Percentiles rank a stretch among this genome's conserved stretches.
Evolutionary conservation across 371 early-diverging fungal species (phyloP).

Genomic region (Smittium mucronatum): DNA sequence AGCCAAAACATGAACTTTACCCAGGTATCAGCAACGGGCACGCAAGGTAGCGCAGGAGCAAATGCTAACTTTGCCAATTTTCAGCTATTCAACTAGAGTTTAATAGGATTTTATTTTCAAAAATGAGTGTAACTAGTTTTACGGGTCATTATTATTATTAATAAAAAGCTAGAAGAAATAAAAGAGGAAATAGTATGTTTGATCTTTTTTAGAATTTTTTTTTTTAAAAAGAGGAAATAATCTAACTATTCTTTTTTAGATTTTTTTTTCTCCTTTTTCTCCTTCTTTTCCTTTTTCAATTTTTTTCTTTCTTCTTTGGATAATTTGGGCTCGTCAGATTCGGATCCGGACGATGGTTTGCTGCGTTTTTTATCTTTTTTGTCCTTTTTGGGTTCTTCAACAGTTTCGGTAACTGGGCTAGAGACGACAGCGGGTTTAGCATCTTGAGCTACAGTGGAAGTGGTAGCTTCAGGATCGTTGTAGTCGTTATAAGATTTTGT

Average conservation of each 20-base stretch:
- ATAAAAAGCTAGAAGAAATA: no score
- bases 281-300: conserved; percentile 26
- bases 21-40: background rate
- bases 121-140: conserved; percentile 26
- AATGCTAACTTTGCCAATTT: background rate
- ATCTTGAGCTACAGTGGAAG: conserved; percentile 13
- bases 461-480: conserved; percentile 34
- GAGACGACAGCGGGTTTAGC: conserved; percentile 21
- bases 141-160: no score
- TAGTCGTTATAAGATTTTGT: conserved; percentile 60
- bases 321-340: conserved; percentile 29
- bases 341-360: conserved; percentile 31
- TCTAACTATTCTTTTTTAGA: conserved; percentile 24
- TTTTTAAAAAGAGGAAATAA: background rate
- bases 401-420: background rate
- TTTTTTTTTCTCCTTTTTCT: conserved; percentile 32
- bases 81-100: background rate
- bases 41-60: background rate
- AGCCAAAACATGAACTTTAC: background rate
- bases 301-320: conserved; percentile 28
- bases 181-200: background rate
- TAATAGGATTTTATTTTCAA: background rate
- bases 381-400: conserved; percentile 28
- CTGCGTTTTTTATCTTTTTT: conserved; percentile 23
- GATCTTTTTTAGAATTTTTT: background rate